phyloP scores from a whole-genome alignment of 306 rosid genomes.

The Glycine tomentella region DNA sequence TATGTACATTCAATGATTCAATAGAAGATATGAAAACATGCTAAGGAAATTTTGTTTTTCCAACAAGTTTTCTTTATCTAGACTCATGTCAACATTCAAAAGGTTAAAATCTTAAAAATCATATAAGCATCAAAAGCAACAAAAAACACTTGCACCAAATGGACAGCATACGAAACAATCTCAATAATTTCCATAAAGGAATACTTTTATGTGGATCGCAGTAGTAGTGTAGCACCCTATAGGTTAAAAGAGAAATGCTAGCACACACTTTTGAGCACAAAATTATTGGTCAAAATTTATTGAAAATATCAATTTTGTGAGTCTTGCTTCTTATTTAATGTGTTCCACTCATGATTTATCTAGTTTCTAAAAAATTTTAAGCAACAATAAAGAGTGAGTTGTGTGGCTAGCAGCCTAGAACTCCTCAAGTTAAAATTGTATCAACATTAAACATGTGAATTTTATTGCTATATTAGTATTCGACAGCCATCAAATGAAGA shows the following conservation, averaged over 20 bases:
- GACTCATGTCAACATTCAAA: constrained; percentile 5
- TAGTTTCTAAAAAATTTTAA: not conserved
- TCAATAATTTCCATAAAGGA: constrained; percentile 9
- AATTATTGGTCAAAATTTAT: not conserved
- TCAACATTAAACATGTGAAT: constrained; percentile 11
- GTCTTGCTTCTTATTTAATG: not conserved
- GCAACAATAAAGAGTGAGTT: not conserved
- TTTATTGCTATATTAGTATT: constrained; percentile 19
- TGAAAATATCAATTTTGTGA: not conserved
- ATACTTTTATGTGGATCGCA: constrained; percentile 5
- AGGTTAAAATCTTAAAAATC: constrained; percentile 13
- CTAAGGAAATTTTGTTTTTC: not conserved
- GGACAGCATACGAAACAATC: not conserved
- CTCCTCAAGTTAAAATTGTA: constrained; percentile 15
- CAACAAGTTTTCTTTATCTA: not conserved
- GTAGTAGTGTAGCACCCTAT: constrained; percentile 5
- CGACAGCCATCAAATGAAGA: constrained; percentile 15
- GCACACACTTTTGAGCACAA: not conserved
- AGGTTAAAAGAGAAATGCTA: not conserved
- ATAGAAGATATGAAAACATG: constrained; percentile 11
- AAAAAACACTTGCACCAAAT: constrained; percentile 20
- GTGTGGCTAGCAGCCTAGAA: not conserved
- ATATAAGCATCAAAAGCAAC: constrained; percentile 1
- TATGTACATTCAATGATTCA: too few species aligned
- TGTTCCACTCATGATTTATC: not conserved